Base-by-base conservation (phyloP, 345 rosid genomes). In the Eucalyptus tenuipes region DNA sequence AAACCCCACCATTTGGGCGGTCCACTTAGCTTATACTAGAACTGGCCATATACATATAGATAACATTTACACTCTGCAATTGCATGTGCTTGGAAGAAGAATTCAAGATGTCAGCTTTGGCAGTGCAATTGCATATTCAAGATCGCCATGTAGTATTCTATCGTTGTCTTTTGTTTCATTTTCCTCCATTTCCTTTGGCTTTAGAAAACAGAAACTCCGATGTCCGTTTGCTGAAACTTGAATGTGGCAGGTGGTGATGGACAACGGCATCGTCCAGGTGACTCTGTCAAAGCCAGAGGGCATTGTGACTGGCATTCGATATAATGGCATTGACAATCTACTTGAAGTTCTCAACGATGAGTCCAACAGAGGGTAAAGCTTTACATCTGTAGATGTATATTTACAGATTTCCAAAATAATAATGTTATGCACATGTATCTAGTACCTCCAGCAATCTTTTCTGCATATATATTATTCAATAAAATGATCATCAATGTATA, bases 261-360 rank as follows among this genome's bases (percentile, higher is more conserved):
- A 95, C 86, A 97, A 97, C 90, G 98, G 99, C 79, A 88, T 95
- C 53, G 89, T 97, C 31, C 94, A 93, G 90, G 93, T 97, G 49
- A 95, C 96, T 6, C 90, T 96, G 48, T 96, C 98, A 3, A 95
- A 95, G 71, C 99, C 99, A 6, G 97, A 88, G 7, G 99, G 99
- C 87, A 94, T 95, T 18, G 96, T 97, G 64, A 95, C 97, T 1
- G 95, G 98, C 48, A 93, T 97, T 29, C 94, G 87, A 57, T 97
- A 92, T 45, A 92, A 92, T 89, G 96, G 92, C 91, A 93, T 97
- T 6, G 98, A 95, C 91, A 97, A 97, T 91, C 90, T 97, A 92
- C 99, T 97, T 27, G 99, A 97, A 94, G 94, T 95, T 92, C 93
- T 90, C 29, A 97, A 96, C 85, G 96, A 93, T 20, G 99, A 96